Evolutionary conservation across 2,329 filamentous ascomycete genomes (phyloP), one percentile per base, ranked within the genome.

Genomic region (Calonectria hawksworthii): DNA sequence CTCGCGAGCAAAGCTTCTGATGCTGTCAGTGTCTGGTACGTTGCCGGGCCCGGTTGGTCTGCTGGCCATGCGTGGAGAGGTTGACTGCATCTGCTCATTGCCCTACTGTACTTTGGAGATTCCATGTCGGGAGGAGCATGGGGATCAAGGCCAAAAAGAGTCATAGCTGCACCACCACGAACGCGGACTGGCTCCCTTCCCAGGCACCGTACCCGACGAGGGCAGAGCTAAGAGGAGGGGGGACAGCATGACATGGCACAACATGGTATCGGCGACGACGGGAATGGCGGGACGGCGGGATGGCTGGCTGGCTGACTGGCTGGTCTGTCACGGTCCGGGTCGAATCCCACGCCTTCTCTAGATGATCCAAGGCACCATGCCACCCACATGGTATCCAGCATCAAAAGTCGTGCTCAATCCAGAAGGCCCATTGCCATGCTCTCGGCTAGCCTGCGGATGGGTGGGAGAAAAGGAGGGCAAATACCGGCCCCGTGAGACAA

Each of bases 151-250:
- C 71, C 66, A 68, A 64, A 68, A 69, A 32, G 23, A 66, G 66
- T 68, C 73, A 38, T 61, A 54, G 44, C 69, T 61, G 50, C 73
- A 71, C 56, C 63, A 59, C 56, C 54, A 51, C 68, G 41, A 30
- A 47, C 36, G 69, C 70, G 59, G 65, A 59, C 38, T 50, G 73
- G 66, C 65, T 65, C 44, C 56, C 54, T 30, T 75, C 70, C 65
- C 69, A 69, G 70, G 72, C 59, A 73, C 59, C 59, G 30, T 51
- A 51, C 72, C 66, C 59, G 69, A 73, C 59, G 56, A 73, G 61
- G 59, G 32, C 34, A 73, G 47, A 70, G 59, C 67, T 41, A 66
- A 44, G 51, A 66, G 14, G 59, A n/a, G n/a, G 44, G 64, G 54
- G 47, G 54, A 64, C 32, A 26, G 68, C 68, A 66, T 69, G 63